Percentiles rank a stretch among this genome's conserved stretches.
phyloP scores from a whole-genome alignment of 805 yeast genomes.

The Sugiyamaella boreocaroliniensis region DNA sequence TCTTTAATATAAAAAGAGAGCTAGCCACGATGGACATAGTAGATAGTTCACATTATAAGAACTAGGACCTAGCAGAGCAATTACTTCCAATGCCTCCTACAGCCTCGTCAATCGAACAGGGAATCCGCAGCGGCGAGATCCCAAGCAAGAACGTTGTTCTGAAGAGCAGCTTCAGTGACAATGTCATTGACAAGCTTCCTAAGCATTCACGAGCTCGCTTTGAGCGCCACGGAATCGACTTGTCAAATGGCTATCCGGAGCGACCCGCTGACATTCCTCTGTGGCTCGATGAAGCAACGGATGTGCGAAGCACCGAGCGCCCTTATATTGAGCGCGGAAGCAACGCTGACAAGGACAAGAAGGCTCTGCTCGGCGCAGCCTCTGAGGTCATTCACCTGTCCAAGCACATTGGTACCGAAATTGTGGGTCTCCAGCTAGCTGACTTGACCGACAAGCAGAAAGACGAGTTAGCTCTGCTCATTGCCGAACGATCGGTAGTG shows the following conservation, averaged over 20 bases:
- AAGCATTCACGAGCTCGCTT: constrained; percentile 28
- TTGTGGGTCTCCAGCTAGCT: constrained; percentile 41
- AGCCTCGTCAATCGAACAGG: constrained; percentile 7
- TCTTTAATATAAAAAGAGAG: background rate
- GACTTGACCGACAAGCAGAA: constrained; percentile 39
- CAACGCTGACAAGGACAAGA: constrained; percentile 35
- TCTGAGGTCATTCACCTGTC: constrained; percentile 38
- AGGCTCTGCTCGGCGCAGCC: constrained; percentile 38
- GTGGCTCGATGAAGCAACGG: constrained; percentile 37
- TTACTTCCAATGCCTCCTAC: constrained; percentile 11
- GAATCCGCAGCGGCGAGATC: constrained; percentile 3
- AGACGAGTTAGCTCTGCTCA: constrained; percentile 43
- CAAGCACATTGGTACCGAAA: constrained; percentile 44
- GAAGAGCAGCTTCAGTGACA: background rate
- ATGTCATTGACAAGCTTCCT: constrained; percentile 20
- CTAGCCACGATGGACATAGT: constrained; percentile 6
- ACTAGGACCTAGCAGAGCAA: too few species aligned
- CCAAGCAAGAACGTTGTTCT: constrained; percentile 3
- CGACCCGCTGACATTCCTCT: constrained; percentile 35
- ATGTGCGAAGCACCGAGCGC: constrained; percentile 28
- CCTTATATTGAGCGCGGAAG: constrained; percentile 33
- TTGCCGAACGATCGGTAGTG: constrained; percentile 47
- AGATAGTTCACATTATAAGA: background rate
- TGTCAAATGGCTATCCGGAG: constrained; percentile 37
- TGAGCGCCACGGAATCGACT: constrained; percentile 33